A percentile compares a stretch with the other conserved stretches of the same genome.
Conservation (phyloP, 257 asterid genomes). For the Rhazya stricta region DNA sequence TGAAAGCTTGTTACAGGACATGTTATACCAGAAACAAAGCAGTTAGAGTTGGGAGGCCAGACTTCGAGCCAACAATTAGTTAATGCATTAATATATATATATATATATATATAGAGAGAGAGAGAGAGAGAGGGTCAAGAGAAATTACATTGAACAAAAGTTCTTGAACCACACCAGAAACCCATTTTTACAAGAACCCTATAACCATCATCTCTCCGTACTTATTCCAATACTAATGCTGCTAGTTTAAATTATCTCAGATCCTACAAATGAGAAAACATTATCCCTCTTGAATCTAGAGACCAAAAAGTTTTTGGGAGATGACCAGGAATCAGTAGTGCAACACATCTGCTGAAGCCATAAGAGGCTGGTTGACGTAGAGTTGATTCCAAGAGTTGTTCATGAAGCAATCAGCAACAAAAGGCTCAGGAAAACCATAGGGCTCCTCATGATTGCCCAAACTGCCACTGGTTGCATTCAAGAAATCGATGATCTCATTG, state of each 20-base stretch:
- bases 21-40: no score
- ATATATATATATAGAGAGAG: no score
- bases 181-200: conserved; percentile 21
- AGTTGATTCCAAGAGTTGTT: conserved; percentile 49
- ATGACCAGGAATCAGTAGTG: conserved; percentile 20
- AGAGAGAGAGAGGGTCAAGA: conserved; percentile 14
- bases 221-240: conserved; percentile 18
- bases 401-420: conserved; percentile 29
- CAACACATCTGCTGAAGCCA: conserved; percentile 52
- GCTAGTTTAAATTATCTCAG: conserved; percentile 12
- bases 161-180: conserved; percentile 13
- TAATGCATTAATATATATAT: conserved; percentile 15
- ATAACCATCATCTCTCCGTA: conserved; percentile 15
- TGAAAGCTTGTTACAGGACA: no score
- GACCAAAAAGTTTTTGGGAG: conserved; percentile 1
- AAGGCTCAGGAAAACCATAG: neutral
- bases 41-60: no score
- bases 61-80: neutral
- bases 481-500: conserved; percentile 42
- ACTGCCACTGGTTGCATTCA: conserved; percentile 26
- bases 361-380: conserved; percentile 46
- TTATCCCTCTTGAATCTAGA: conserved; percentile 8
- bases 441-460: conserved; percentile 11
- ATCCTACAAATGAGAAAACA: conserved; percentile 18
- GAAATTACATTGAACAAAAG: conserved; percentile 19